These are phyloP conservation scores for Hericium coralloides DNA, from an alignment of 768 basidiomycete genomes.

Conservation along the genomic window DNA sequence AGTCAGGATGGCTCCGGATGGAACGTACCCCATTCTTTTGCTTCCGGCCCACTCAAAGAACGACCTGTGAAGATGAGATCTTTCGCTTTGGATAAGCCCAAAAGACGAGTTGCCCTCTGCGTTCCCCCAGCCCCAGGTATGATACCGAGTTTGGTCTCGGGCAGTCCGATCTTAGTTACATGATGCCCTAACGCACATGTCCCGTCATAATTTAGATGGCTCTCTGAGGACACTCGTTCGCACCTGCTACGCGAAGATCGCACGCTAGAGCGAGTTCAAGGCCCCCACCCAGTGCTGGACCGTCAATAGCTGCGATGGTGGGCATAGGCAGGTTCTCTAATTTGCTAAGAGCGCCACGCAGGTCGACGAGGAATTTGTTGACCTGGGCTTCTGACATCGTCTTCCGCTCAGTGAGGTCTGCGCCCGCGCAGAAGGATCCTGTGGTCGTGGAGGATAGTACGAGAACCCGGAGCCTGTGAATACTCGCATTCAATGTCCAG, in stretches of 20 bases:
- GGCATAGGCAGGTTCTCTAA: constrained; percentile 83
- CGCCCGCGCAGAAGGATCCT: constrained; percentile 88
- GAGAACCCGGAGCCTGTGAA: constrained; percentile 59
- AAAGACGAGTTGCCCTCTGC: constrained; percentile 67
- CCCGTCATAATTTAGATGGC: too few species aligned
- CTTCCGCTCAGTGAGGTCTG: constrained; percentile 81
- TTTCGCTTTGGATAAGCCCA: constrained; percentile 77
- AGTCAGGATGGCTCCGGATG: background rate
- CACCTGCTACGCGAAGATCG: constrained; percentile 86
- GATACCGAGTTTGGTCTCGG: constrained; percentile 70
- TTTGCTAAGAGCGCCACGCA: constrained; percentile 60
- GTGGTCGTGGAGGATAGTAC: constrained; percentile 72
- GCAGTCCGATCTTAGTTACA: constrained; percentile 83
- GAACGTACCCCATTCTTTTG: constrained; percentile 56
- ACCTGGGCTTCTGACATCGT: constrained; percentile 73
- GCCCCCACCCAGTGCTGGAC: constrained; percentile 90
- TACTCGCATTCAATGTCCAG: too few species aligned
- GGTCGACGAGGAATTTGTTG: constrained; percentile 62
- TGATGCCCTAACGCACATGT: constrained; percentile 32
- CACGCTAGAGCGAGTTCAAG: constrained; percentile 83
- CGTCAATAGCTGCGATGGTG: constrained; percentile 88
- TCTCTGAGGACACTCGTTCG: constrained; percentile 5
- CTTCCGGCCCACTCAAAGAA: constrained; percentile 55
- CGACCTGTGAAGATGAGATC: constrained; percentile 81
- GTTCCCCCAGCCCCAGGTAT: constrained; percentile 91